Base-by-base conservation (phyloP, 2,329 filamentous ascomycete genomes). In the Ophiostoma sp. region DNA sequence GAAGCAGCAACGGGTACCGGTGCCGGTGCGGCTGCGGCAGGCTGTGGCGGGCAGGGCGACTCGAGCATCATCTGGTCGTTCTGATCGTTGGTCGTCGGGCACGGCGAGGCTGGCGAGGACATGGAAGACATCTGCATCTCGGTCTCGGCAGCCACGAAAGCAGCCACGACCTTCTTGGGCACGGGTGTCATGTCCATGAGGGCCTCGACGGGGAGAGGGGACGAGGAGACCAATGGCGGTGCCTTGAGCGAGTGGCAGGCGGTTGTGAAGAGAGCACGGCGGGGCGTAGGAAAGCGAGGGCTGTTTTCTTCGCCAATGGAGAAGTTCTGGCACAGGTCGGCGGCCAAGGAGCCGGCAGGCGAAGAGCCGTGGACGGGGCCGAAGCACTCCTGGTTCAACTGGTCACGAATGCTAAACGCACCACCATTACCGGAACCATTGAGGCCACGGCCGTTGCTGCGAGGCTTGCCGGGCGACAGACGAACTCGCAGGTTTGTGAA, bases 261-360 rank as follows among this genome's bases (percentile, higher is more conserved):
- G 36, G 92, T 88, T 45, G 93, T 93, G 85, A 97, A 97, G 80
- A 97, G 89, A 77, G 93, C 93, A 76, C 94, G 89, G 75, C 94
- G 91, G 73, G 94, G 94, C 9, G 94, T 97, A 15, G 92, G 91
- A 77, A 95, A 87, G 82, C 93, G 91, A 45, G 94, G 94, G 82
- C 94, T 97, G 80, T 92, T 82, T 72, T 89, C 87, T 75, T 84
- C 94, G 83, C 98, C 95, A 81, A 98, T 93, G 81, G 95, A 93
- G 81, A 98, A 97, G 85, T 98, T 99, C 81, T 97, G 94, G 74
- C 95, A 98, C 78, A 98, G 87, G 83, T 99, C 96, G 75, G 94
- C 95, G 57, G 95, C 95, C 78, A 99, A 85, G 80, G 93, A 97
- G 70, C 94, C 91, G 48, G 94, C 95, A 6, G 96, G 96, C 73